Evolutionary conservation across 805 yeast species (phyloP), one percentile per base, ranked within the genome.

Genomic region (Saturnispora serradocipensis): DNA sequence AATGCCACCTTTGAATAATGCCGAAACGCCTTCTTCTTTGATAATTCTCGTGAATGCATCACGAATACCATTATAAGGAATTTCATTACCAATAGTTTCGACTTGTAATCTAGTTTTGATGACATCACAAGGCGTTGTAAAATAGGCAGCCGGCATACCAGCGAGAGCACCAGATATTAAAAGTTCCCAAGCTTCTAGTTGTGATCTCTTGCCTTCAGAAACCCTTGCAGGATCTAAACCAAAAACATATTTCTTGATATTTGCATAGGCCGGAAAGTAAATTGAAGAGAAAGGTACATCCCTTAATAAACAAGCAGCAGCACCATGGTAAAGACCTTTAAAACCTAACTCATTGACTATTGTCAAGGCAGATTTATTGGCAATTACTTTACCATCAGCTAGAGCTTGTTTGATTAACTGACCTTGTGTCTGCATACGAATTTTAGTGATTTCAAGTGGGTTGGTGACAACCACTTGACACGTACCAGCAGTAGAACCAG

Each of bases 241-340:
- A 68, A 90, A 90, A 56, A 87, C 63, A 60, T 81, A 81, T 68
- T 80, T 83, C 69, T 93, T 93, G 58, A 91, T 76, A 68, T 91
- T 95, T 39, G 97, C 96, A 70, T 91, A 91, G 5, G 97, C 81
- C 50, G 99, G 98, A 82, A 91, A 91, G 72, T 91, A 91, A 57
- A 91, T 91, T 38, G 98, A 97, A 38, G 95, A 84, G 69, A 91
- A 91, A 44, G 98, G 98, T 38, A 91, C 96, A 69, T 91, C 99
- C 69, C 99, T 82, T 66, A 88, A 71, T 60, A 93, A 67, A 71
- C 99, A 91, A 8, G 98, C 98, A 27, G 80, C 59, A 0, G 90
- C 91, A 61, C 99, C 99, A 69, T 82, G 88, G 69, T 91, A 91
- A 55, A 91, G 75, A 16, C 99, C 99, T 46, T 73, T 72, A 24